Conservation (phyloP, 2,329 filamentous ascomycete genomes). For the Helotiales sp. region DNA sequence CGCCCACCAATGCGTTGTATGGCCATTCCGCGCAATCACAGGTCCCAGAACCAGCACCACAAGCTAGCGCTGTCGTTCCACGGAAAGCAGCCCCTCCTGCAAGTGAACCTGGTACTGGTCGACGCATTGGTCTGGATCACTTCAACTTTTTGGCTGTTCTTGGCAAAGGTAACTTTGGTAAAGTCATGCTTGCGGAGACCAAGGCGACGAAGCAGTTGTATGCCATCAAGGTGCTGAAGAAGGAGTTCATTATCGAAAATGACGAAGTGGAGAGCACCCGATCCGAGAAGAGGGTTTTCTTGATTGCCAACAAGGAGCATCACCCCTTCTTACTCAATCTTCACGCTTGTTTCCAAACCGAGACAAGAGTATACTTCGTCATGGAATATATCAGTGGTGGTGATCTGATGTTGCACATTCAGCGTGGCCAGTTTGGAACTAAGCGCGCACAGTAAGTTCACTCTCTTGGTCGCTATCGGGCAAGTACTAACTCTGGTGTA, state of each 20-base stretch:
- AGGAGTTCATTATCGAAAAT: conserved; percentile 99
- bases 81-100: conserved; percentile 72
- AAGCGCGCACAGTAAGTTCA: conserved; percentile 87
- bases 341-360: conserved; percentile 98
- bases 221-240: conserved; percentile 98
- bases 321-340: conserved; percentile 95
- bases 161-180: conserved; percentile 98
- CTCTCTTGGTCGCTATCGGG: conserved; percentile 13
- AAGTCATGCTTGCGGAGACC: conserved; percentile 98
- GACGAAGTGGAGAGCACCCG: conserved; percentile 98
- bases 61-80: conserved; percentile 43
- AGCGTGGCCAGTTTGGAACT: conserved; percentile 92
- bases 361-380: conserved; percentile 97
- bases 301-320: conserved; percentile 95
- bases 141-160: conserved; percentile 99
- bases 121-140: conserved; percentile 92
- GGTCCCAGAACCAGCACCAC: conserved; percentile 34
- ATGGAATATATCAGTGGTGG: conserved; percentile 99
- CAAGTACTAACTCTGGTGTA: conserved; percentile 45
- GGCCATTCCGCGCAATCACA: conserved; percentile 33
- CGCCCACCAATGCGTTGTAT: conserved; percentile 30
- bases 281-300: conserved; percentile 95
- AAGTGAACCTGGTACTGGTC: conserved; percentile 73
- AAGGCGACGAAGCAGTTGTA: conserved; percentile 92
- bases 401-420: conserved; percentile 98